These are phyloP conservation scores for Paecilomyces dactylethromorphus DNA, from an alignment of 2,329 filamentous ascomycete genomes.

Conservation along the genomic window DNA sequence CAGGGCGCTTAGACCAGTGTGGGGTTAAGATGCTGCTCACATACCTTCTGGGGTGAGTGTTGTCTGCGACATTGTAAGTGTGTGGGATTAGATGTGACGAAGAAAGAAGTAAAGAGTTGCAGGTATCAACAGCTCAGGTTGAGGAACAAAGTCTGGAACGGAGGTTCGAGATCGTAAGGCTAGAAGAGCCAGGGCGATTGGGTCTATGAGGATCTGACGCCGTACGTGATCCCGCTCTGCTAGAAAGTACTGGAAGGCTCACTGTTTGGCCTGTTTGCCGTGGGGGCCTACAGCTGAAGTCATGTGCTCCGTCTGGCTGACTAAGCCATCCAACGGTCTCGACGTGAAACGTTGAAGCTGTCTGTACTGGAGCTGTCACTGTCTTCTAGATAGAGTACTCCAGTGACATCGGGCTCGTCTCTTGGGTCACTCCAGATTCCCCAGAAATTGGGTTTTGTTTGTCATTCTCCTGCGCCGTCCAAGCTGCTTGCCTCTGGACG, in stretches of 20 bases:
- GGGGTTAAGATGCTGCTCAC: background rate
- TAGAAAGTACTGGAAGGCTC: slow-evolving; percentile 39
- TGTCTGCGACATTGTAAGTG: background rate
- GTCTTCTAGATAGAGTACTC: background rate
- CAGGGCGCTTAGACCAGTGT: background rate
- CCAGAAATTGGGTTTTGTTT: background rate
- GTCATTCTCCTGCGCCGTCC: background rate
- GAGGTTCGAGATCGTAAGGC: background rate
- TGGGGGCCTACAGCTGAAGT: slow-evolving; percentile 15
- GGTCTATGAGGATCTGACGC: background rate
- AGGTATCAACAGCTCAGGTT: background rate
- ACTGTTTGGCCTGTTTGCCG: slow-evolving; percentile 29
- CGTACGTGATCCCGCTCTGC: slow-evolving; percentile 1
- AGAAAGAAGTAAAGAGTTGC: background rate
- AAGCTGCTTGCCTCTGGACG: background rate
- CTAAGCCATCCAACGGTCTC: background rate
- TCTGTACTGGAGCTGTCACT: background rate
- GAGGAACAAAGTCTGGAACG: background rate
- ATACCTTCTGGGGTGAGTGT: background rate
- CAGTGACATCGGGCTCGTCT: background rate
- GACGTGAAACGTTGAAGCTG: background rate
- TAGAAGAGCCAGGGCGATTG: background rate
- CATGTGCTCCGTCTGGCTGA: slow-evolving; percentile 5
- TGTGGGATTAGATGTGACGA: background rate
- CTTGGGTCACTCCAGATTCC: background rate